Evolutionary conservation across 2,329 filamentous ascomycete genomes (phyloP).

Genomic region (Cladosporium oxysporum): DNA sequence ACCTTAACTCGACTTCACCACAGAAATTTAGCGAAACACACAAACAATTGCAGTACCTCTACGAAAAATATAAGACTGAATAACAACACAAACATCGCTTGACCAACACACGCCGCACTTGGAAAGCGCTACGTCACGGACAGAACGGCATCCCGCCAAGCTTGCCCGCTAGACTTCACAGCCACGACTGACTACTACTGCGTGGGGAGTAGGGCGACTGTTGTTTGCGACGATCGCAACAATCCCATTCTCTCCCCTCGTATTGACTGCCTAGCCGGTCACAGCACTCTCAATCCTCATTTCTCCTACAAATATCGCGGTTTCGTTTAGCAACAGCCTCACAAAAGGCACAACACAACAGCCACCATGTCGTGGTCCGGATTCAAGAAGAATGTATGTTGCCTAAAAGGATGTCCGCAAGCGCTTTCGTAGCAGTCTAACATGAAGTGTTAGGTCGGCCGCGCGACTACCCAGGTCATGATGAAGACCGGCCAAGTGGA

Average conservation of each 20-base stretch:
- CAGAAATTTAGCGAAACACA: not conserved
- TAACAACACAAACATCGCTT: not conserved
- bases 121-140: conserved; percentile 13
- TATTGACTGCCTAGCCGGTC: conserved; percentile 7
- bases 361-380: conserved; percentile 63
- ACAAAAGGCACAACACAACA: conserved; percentile 21
- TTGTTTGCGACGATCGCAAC: conserved; percentile 17
- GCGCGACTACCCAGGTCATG: conserved; percentile 99
- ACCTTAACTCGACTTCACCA: not conserved
- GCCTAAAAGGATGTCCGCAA: conserved; percentile 37
- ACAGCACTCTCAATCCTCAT: not conserved
- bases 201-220: not conserved
- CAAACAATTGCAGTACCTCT: not conserved
- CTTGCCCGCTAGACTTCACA: conserved; percentile 14
- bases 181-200: conserved; percentile 4
- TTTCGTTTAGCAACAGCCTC: conserved; percentile 1
- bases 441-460: conserved; percentile 89
- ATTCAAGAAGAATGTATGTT: conserved; percentile 41
- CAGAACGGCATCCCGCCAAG: conserved; percentile 12
- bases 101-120: not conserved
- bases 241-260: not conserved
- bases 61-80: not conserved
- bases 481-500: conserved; percentile 99
- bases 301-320: not conserved
- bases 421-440: conserved; percentile 57